These are phyloP conservation scores for Saccharomyces hybrid DNA, from an alignment of 1,139 yeast species.

Conservation along the genomic window DNA sequence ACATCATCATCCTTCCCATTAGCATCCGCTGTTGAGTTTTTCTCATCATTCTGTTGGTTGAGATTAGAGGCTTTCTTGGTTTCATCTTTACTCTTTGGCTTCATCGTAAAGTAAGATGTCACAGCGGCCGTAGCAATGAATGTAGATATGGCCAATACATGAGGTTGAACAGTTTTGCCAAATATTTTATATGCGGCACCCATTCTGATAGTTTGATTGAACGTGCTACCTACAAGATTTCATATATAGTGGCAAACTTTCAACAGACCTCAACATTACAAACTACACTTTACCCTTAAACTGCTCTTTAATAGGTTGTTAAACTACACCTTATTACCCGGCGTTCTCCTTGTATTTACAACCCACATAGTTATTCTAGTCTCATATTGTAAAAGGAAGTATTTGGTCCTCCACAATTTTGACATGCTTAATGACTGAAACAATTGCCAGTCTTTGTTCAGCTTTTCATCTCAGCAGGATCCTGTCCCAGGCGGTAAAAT, in stretches of 20 bases:
- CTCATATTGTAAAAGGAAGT: neutral
- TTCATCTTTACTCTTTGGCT: constrained; percentile 9
- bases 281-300: neutral
- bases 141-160: constrained; percentile 35
- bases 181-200: constrained; percentile 55
- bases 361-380: neutral
- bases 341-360: neutral
- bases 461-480: too few species aligned
- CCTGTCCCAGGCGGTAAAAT: too few species aligned
- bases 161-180: constrained; percentile 59
- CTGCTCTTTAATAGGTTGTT: neutral
- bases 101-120: constrained; percentile 23
- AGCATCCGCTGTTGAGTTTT: neutral
- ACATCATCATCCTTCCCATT: constrained; percentile 8
- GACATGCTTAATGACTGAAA: too few species aligned
- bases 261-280: too few species aligned
- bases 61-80: neutral
- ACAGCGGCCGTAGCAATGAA: constrained; percentile 33
- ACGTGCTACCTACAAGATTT: neutral
- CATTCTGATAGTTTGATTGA: constrained; percentile 33
- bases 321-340: neutral
- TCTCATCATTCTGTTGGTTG: neutral
- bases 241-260: neutral
- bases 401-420: neutral
- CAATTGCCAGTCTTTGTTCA: too few species aligned